Conservation (phyloP, 805 yeast genomes). For the Starmerella stellata region DNA sequence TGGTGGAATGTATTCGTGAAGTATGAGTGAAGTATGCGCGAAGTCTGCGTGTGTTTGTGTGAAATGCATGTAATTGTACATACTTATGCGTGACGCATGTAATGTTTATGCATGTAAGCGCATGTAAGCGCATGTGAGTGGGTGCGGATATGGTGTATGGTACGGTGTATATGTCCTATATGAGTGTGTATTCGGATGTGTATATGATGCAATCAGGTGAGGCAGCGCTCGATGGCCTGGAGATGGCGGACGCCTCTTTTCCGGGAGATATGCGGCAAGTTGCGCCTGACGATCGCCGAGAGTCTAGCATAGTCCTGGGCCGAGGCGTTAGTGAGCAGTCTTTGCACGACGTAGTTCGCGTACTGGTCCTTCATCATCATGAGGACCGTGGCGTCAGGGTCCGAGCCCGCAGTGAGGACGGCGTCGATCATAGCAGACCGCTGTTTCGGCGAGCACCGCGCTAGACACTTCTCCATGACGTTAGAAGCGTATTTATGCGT, state of each 20-base stretch:
- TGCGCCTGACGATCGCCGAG: slow-evolving; percentile 60
- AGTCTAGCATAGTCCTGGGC: slow-evolving; percentile 51
- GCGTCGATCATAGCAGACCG: slow-evolving; percentile 44
- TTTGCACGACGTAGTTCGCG: slow-evolving; percentile 94
- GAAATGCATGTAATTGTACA: no score
- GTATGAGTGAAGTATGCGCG: no score
- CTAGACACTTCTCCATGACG: slow-evolving; percentile 86
- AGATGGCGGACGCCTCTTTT: slow-evolving; percentile 57
- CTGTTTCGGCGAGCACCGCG: slow-evolving; percentile 48
- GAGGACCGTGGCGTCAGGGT: slow-evolving; percentile 36
- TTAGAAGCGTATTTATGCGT: slow-evolving; percentile 95
- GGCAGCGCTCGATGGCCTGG: slow-evolving; percentile 55
- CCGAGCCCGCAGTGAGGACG: slow-evolving; percentile 25
- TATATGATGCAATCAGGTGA: slow-evolving; percentile 1
- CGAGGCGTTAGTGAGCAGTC: slow-evolving; percentile 65
- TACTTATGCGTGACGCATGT: no score
- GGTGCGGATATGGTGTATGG: no score
- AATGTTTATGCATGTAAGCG: no score
- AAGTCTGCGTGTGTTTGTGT: no score
- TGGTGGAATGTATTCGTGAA: no score
- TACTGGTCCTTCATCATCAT: slow-evolving; percentile 95
- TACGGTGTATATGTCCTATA: no score
- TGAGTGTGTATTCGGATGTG: background rate
- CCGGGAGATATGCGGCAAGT: slow-evolving; percentile 45
- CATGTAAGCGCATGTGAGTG: no score